Evolutionary conservation across 345 rosid genomes (phyloP), one percentile per base, ranked within the genome.

Genomic region (Adansonia digitata): DNA sequence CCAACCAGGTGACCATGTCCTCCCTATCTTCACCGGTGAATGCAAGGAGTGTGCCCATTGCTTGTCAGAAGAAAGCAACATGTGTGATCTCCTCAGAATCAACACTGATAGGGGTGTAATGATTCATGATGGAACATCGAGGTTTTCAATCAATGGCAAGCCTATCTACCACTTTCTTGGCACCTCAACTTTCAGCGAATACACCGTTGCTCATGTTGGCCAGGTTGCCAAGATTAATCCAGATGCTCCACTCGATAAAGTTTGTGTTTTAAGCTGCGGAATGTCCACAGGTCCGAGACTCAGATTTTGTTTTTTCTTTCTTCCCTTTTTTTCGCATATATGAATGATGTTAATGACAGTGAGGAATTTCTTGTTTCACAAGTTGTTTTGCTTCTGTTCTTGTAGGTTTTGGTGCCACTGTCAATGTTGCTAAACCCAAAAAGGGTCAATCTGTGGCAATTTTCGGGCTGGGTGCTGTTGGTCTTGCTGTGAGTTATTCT

Each of bases 1-100:
- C 59, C 55, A 85, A 74, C 86, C 90, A 43, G 94, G 94, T 42
- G 97, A 91, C 27, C 90, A 91, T 51, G 97, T 88, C 3, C 86
- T 90, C 5, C 94, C 94, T 0, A 83, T 91, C 60, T 91, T 91
- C 85, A 91, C 94, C 0, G 94, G 97, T 17, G 94, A 92, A 67
- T 92, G 94, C 82, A 82, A 80, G 71, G 94, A 88, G 17, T 92
- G 97, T 67, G 78, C 29, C 31, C 97, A 90, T 69, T 92, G 97
- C 60, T 82, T 83, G 42, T 88, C 94, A 0, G 91, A 92, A 72
- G 94, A 92, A 31, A 90, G 93, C 71, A 92, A 92, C 85, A 84
- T 92, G 97, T 92, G 97, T 77, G 91, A 88, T 74, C 94, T 92
- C 37, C 91, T 92, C 45, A 77, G 97, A 65, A 90, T 92, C 85